phyloP scores from a whole-genome alignment of 2,329 filamentous ascomycete species.

The Diaporthe sp. region DNA sequence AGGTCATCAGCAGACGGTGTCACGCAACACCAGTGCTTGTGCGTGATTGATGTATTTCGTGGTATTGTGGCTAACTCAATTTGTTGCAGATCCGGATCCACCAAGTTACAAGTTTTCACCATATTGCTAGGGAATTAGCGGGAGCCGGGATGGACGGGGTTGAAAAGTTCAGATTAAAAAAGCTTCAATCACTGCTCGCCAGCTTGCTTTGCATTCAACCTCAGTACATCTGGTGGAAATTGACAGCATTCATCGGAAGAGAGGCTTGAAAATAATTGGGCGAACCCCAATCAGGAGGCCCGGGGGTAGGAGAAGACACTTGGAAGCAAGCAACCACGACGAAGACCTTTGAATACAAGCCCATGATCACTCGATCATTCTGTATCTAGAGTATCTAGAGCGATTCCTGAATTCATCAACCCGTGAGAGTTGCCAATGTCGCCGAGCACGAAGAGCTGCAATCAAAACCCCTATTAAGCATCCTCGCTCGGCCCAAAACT shows the following conservation, averaged over 20 bases:
- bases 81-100: neutral
- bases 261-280: too few relatives aligned
- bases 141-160: too few relatives aligned
- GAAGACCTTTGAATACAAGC: fast-evolving
- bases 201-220: too few relatives aligned
- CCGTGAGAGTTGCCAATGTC: too few relatives aligned
- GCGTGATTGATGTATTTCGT: neutral
- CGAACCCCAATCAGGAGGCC: too few relatives aligned
- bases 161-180: too few relatives aligned
- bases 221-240: too few relatives aligned
- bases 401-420: neutral
- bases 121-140: neutral
- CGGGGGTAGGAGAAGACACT: too few relatives aligned
- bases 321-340: too few relatives aligned
- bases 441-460: neutral
- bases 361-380: neutral
- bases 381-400: neutral
- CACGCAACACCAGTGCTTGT: neutral
- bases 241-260: too few relatives aligned
- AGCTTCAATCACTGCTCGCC: too few relatives aligned
- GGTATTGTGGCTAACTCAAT: neutral
- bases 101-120: neutral
- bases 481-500: neutral
- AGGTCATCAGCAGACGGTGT: neutral
- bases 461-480: neutral